Evolutionary conservation across 2,329 filamentous ascomycete genomes (phyloP), one percentile per base, ranked within the genome.

Genomic region (Sporothrix dimorphospora): DNA sequence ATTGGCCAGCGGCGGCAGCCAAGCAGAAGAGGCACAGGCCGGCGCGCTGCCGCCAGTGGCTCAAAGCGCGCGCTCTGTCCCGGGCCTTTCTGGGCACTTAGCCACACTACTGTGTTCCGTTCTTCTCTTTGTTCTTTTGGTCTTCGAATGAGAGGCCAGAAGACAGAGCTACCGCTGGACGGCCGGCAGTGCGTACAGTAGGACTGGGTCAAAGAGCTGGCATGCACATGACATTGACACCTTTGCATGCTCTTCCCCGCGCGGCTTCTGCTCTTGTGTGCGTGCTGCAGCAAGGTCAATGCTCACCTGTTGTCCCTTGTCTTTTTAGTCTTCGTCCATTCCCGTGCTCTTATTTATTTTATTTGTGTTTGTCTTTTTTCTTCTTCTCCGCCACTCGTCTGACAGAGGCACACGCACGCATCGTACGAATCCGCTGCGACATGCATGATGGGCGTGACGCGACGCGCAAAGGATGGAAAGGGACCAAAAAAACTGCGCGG

Each of bases 21-120:
- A 65, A 71, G n/a, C 69, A 55, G 38, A 9, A 42, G n/a, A 42
- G 47, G 24, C 47, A 66, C 57, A 71, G 47, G 34, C 38, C 69
- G 47, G 30, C 21, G 34, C 21, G 21, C n/a, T 38, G 69, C 59
- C 38, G 59, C 69, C 47, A 57, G 59, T 71, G 69, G 69, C 61
- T 55, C 69, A 71, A 71, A 71, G 69, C 69, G 59, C 69, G 69
- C 69, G 42, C 69, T 63, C 69, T 38, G 68, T 47, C 57, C 57
- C 57, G 57, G 27, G 38, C 30, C 27, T 61, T 57, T 21, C 53
- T 57, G 24, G 24, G 9, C 24, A 55, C 11, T 55, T 55, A 27
- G 11, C 47, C 19, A n/a, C n/a, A n/a, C n/a, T n/a, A n/a, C n/a
- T 4, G 55, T 19, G 16, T 21, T 38, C 16, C 57, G n/a, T 40